Base-by-base conservation (phyloP, 306 rosid genomes). In the Senna siamea region DNA sequence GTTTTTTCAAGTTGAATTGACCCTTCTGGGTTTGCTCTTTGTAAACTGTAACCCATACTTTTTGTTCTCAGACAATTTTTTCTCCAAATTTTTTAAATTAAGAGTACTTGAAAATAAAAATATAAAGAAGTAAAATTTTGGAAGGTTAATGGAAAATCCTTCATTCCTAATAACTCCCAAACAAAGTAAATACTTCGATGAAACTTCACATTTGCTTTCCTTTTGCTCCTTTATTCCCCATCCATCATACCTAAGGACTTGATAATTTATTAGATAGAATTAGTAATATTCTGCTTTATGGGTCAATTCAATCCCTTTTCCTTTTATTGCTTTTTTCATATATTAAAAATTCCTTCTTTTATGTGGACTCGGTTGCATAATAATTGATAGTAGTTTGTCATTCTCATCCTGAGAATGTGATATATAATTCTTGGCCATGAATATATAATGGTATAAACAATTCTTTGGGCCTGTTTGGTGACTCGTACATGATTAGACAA, bases 391-490 rank as follows among this genome's bases (percentile, higher is more conserved):
- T 66, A 38, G 60, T 26, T 41, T 58, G 41, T 13, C 55, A 46
- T 63, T 63, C 47, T 69, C 64, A 75, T 40, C 70, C 65, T 66
- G 38, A 75, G 53, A 61, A 23, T 51, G 14, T 66, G 66, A 30
- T 66, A 32, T 78, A 32, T n/a, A 32, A 5, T 32, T 2, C 37
- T 32, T 32, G 80, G 23, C 68, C 32, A 17, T 10, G 63, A 64
- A 30, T 14, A 9, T 66, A 30, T 32, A 52, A 67, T 59, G 44
- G 23, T 70, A 69, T 22, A 30, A 52, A 37, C 40, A 2, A 37
- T 37, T 5, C 8, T 37, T 37, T 37, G 0, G 40, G 40, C 40
- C 40, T 37, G 40, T 37, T 37, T 37, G 40, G 40, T 37, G 40
- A 5, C 6, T 5, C 40, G 40, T 37, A 37, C 4, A 37, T 37